A percentile compares a stretch with the other conserved stretches of the same genome.
Conservation (phyloP, 768 basidiomycete species). For the Serendipita sp. region DNA sequence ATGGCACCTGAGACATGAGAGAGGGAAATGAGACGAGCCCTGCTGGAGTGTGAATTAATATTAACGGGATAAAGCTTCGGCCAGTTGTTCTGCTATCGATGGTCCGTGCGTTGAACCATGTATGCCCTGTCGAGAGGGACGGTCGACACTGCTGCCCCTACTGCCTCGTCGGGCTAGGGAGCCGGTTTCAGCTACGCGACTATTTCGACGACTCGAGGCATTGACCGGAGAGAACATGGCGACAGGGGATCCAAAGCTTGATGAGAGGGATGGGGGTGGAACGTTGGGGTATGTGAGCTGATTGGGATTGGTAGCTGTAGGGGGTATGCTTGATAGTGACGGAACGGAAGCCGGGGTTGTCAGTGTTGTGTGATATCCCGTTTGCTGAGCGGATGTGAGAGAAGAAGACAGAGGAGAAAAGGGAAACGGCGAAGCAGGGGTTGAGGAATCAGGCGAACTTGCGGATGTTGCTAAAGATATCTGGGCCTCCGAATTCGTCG, state of each 20-base stretch:
- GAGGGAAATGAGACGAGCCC: not conserved
- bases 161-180: conserved; percentile 22
- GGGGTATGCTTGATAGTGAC: conserved; percentile 29
- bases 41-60: too few relatives aligned
- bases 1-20: not conserved
- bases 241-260: conserved; percentile 58
- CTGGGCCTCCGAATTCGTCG: not conserved
- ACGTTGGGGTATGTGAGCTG: conserved; percentile 65
- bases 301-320: conserved; percentile 21
- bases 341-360: conserved; percentile 63
- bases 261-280: conserved; percentile 66
- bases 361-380: conserved; percentile 39
- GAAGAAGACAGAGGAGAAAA: conserved; percentile 54
- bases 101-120: not conserved
- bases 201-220: conserved; percentile 24
- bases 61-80: not conserved
- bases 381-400: conserved; percentile 39
- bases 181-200: conserved; percentile 54
- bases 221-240: conserved; percentile 26
- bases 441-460: conserved; percentile 28
- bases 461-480: conserved; percentile 19
- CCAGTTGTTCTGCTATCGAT: not conserved
- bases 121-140: not conserved
- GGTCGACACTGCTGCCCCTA: conserved; percentile 12
- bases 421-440: conserved; percentile 46